Evolutionary conservation across 176 grass and related monocot genomes (phyloP).

Genomic region (Triticum aestivum): IWGSC_CS_RefSeq_v2.1 NC_057806.1:667868045-667868544

Average conservation of each 20-base stretch:
- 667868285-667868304: conserved; percentile 42
- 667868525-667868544: conserved; percentile 92
- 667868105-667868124: no score
- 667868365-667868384: conserved; percentile 24
- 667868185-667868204: background rate
- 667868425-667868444: conserved; percentile 36
- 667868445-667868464: conserved; percentile 80
- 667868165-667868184: background rate
- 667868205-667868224: background rate
- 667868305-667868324: conserved; percentile 54
- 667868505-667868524: conserved; percentile 91
- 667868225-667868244: background rate
- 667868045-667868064: no score
- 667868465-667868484: conserved; percentile 70
- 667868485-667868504: conserved; percentile 73
- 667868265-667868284: conserved; percentile 68
- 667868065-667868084: no score
- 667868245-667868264: conserved; percentile 30
- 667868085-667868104: background rate
- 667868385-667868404: background rate
- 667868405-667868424: background rate
- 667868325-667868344: background rate
- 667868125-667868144: conserved; percentile 1
- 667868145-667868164: background rate
- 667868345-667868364: conserved; percentile 12